Evolutionary conservation across 805 yeast species (phyloP), one percentile per base, ranked within the genome.

Genomic region (Wickerhamiella sorbophila): DNA sequence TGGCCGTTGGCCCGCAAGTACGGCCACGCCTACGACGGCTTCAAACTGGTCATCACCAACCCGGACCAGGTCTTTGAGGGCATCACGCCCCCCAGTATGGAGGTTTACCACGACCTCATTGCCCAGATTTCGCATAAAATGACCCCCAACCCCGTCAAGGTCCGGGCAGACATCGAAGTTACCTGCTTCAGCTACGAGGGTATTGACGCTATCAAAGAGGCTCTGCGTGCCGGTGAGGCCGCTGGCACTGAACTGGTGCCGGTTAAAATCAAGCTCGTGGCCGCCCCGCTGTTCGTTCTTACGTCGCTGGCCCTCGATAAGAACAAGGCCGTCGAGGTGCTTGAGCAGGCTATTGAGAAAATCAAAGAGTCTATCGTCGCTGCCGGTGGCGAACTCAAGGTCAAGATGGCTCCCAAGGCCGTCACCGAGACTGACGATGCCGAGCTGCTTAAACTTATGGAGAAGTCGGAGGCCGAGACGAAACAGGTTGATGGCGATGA

Each of bases 401-500:
- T 88, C 50, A 86, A 93, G 42, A 88, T 88, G 96, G 88, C 94
- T 55, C 97, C 98, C 59, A 88, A 87, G 75, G 96, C 97, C 34
- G 97, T 91, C 52, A 86, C 96, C 44, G 97, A 95, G 47, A 83
- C 91, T 46, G 98, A 91, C 62, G 98, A 91, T 63, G 97, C 95
- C 46, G 96, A 87, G 66, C 75, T 91, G 58, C 94, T 86, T 65
- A 95, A 94, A 47, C 74, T 91, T 51, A 77, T 91, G 75, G 96
- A 88, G 66, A 75, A 83, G 60, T 83, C 85, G 60, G 96, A 85
- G 68, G 71, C 79, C 59, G 95, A 84, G 62, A 87, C 82, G 58
- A 76, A 78, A 60, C 78, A 79, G 55, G 86, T 82, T 45, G 79
- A 85, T 38, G 87, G 81, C 44, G 94, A 82, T 52, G 91, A 78